These are phyloP conservation scores for Mrakia hoshinonis DNA, from an alignment of 768 basidiomycete genomes.

Conservation along the genomic window DNA sequence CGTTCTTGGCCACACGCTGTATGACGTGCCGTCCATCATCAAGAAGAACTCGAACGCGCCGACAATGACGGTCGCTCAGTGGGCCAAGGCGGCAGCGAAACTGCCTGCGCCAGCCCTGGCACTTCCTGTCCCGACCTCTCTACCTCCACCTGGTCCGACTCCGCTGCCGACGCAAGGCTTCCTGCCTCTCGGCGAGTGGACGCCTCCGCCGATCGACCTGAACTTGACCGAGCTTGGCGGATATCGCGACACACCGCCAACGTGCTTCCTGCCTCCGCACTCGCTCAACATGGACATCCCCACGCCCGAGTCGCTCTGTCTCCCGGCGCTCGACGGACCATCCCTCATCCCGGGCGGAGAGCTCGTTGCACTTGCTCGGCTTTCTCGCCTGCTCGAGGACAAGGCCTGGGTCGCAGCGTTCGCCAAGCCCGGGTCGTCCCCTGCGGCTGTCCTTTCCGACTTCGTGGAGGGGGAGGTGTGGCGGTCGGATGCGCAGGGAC, in stretches of 20 bases:
- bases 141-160: slow-evolving; percentile 37
- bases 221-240: slow-evolving; percentile 18
- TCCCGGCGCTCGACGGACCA: slow-evolving; percentile 31
- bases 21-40: slow-evolving; percentile 38
- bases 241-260: neutral
- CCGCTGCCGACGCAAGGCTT: neutral
- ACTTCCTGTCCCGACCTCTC: slow-evolving; percentile 31
- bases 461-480: slow-evolving; percentile 19
- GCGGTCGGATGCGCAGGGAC: neutral
- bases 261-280: slow-evolving; percentile 1
- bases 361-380: slow-evolving; percentile 34
- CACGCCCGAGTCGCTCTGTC: slow-evolving; percentile 39
- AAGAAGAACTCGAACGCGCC: slow-evolving; percentile 37
- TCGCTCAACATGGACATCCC: slow-evolving; percentile 33
- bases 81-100: slow-evolving; percentile 35
- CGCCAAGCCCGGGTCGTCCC: slow-evolving; percentile 41
- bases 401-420: slow-evolving; percentile 39
- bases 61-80: slow-evolving; percentile 39
- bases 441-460: slow-evolving; percentile 37
- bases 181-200: neutral
- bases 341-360: slow-evolving; percentile 39
- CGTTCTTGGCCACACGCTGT: slow-evolving; percentile 41
- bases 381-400: slow-evolving; percentile 34
- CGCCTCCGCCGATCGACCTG: neutral
- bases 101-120: slow-evolving; percentile 36